Conservation (phyloP, 2,329 filamentous ascomycete genomes). For the Alternaria sp. region DNA sequence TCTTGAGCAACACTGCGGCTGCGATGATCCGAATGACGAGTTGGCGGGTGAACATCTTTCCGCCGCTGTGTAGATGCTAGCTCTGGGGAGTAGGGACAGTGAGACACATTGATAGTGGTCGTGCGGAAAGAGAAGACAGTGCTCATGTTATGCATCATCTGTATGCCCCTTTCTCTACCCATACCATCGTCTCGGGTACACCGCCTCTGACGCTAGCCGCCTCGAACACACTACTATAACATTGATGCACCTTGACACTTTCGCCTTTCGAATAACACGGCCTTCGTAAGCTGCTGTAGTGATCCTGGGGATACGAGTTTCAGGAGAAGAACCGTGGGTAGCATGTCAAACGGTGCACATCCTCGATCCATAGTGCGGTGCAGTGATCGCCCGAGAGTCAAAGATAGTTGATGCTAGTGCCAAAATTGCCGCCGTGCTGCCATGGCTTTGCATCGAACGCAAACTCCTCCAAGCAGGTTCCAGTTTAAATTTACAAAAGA, state of each 20-base stretch:
- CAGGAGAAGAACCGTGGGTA: constrained; percentile 4
- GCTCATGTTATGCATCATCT: background rate
- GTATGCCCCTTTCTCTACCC: constrained; percentile 1
- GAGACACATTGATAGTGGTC: background rate
- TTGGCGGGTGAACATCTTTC: constrained; percentile 5
- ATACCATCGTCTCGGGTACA: background rate
- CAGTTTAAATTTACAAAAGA: background rate
- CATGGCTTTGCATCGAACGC: background rate
- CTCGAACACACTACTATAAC: background rate
- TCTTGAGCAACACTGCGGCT: constrained; percentile 13
- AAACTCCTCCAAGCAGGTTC: background rate
- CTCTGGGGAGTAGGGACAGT: background rate
- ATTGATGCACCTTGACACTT: background rate
- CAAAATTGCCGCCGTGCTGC: background rate
- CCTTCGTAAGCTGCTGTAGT: background rate
- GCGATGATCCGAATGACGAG: constrained; percentile 5
- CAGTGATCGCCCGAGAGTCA: background rate
- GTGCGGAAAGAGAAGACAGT: background rate
- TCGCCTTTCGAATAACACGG: background rate
- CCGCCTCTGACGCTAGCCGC: background rate
- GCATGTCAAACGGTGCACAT: constrained; percentile 2
- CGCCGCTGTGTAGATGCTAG: background rate
- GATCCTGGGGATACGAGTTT: constrained; percentile 5
- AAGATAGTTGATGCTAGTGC: background rate
- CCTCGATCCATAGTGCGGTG: constrained; percentile 3